phyloP scores from a whole-genome alignment of 179 eudicot species.

The Corrigiola litoralis region DNA sequence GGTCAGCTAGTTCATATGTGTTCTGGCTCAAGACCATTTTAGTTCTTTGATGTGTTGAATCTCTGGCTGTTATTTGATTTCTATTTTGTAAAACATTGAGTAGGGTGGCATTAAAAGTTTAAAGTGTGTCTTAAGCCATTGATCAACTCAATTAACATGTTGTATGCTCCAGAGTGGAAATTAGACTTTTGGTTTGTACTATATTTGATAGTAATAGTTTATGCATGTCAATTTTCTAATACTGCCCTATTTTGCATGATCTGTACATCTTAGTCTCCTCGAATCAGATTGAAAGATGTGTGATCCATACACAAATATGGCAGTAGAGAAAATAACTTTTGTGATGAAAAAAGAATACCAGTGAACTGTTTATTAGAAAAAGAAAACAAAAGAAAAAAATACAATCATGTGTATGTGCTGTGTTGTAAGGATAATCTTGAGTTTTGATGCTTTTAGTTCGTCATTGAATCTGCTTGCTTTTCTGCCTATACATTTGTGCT shows the following conservation, averaged over 20 bases:
- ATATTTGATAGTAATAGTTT: no score
- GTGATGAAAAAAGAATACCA: no score
- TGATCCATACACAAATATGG: no score
- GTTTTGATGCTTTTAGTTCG: not conserved
- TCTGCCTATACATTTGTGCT: not conserved
- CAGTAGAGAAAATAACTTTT: no score
- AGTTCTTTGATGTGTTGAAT: not conserved
- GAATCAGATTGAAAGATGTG: no score
- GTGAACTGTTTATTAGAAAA: no score
- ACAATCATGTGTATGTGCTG: not conserved
- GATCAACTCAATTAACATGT: not conserved
- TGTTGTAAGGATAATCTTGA: not conserved
- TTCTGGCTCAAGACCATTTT: not conserved
- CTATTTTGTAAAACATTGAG: not conserved
- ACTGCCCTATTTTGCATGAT: no score
- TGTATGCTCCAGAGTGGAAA: no score
- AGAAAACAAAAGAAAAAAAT: no score
- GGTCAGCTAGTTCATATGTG: not conserved
- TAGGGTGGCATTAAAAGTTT: not conserved
- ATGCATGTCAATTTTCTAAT: no score
- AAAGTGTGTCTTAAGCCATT: not conserved
- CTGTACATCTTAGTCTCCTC: no score
- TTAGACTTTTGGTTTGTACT: not conserved
- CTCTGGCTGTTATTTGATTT: not conserved
- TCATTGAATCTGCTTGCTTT: not conserved